Evolutionary conservation across 2,329 filamentous ascomycete species (phyloP).

Genomic region (Apiospora koreana): DNA sequence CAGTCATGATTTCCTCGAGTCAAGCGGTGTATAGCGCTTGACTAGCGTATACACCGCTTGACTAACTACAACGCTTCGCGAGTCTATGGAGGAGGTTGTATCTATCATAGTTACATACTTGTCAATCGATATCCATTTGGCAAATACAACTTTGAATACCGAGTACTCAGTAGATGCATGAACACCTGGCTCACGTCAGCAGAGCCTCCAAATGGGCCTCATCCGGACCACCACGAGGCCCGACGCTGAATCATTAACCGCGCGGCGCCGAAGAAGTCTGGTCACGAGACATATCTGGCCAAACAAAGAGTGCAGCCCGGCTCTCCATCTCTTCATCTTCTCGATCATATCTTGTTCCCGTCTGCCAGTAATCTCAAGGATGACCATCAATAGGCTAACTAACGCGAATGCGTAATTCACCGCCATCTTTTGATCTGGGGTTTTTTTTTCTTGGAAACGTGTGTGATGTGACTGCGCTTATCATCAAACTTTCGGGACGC

Average conservation of each 20-base stretch:
- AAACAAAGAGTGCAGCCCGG: neutral
- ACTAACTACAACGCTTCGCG: neutral
- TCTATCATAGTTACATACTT: too few species aligned
- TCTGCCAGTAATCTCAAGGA: neutral
- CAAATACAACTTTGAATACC: neutral
- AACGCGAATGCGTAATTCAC: neutral
- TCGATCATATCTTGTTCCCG: neutral
- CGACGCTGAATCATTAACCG: neutral
- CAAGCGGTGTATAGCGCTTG: neutral
- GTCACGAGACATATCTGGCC: neutral
- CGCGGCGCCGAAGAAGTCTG: neutral
- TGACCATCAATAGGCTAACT: neutral
- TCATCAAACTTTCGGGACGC: slow-evolving; percentile 11
- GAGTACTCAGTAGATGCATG: neutral
- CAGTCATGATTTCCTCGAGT: neutral
- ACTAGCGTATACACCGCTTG: neutral
- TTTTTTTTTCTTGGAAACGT: neutral
- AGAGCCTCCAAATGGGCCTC: neutral
- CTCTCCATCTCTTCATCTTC: neutral
- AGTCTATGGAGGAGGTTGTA: neutral
- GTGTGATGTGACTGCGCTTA: neutral
- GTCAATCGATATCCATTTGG: neutral
- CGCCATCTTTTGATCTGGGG: neutral
- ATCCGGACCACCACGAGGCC: neutral
- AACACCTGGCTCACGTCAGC: neutral